A percentile compares a stretch with the other conserved stretches of the same genome.
Evolutionary conservation across 352 stramenopile species (phyloP).

Genomic region (Globisporangium paddicum): DNA sequence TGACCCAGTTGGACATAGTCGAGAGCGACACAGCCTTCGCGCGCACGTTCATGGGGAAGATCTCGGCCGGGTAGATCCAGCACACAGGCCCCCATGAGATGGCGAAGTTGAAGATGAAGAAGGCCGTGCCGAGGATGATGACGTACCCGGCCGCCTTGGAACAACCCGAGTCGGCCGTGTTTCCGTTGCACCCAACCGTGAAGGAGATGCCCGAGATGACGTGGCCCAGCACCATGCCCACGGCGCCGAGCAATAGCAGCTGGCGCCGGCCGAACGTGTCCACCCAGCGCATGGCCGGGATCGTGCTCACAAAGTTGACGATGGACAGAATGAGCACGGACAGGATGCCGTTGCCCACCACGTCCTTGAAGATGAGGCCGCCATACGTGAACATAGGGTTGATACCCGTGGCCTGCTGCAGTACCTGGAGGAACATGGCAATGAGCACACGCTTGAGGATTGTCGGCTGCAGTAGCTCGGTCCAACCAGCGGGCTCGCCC

Average conservation of each 20-base stretch:
- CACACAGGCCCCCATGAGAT: constrained; percentile 51
- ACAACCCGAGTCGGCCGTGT: constrained; percentile 19
- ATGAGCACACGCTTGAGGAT: constrained; percentile 24
- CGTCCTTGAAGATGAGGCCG: constrained; percentile 34
- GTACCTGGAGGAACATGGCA: constrained; percentile 24
- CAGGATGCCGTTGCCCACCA: constrained; percentile 24
- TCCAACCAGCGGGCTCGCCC: constrained; percentile 19
- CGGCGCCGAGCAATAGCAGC: constrained; percentile 31
- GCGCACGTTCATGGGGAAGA: constrained; percentile 47
- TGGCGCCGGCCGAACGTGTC: constrained; percentile 29
- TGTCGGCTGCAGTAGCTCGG: constrained; percentile 20
- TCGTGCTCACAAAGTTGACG: constrained; percentile 36
- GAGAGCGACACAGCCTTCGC: constrained; percentile 33
- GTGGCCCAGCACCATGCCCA: constrained; percentile 37
- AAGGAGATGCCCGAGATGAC: constrained; percentile 31
- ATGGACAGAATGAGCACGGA: constrained; percentile 30
- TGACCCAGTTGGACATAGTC: constrained; percentile 33
- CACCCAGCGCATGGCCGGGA: constrained; percentile 36
- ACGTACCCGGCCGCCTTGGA: constrained; percentile 18
- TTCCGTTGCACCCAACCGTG: constrained; percentile 27
- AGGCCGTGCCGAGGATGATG: constrained; percentile 29
- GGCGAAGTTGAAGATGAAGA: constrained; percentile 51
- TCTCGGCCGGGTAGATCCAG: constrained; percentile 60
- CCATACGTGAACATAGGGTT: constrained; percentile 36
- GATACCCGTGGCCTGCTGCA: constrained; percentile 43